Percentiles rank a stretch among this genome's conserved stretches.
phyloP scores from a whole-genome alignment of 1,284 basidiomycete genomes.

The Cutaneotrichosporon sp. region DNA sequence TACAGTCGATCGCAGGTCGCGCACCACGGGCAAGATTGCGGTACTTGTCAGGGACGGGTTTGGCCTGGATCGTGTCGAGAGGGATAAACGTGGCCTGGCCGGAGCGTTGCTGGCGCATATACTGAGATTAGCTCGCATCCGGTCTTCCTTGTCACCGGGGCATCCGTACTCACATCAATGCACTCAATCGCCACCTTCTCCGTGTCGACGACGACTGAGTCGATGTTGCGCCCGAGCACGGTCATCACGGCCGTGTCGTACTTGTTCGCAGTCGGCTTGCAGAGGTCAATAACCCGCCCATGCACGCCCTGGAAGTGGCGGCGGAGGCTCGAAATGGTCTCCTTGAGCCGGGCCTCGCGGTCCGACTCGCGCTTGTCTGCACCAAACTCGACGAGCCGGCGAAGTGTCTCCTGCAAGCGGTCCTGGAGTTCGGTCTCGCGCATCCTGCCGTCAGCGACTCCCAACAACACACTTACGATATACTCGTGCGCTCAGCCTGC shows the following conservation, averaged over 20 bases:
- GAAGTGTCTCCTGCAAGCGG: slow-evolving; percentile 74
- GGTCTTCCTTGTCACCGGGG: too few relatives aligned
- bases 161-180: slow-evolving; percentile 63
- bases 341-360: slow-evolving; percentile 75
- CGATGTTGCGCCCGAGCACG: slow-evolving; percentile 90
- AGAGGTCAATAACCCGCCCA: slow-evolving; percentile 85
- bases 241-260: slow-evolving; percentile 92
- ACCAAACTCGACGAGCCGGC: slow-evolving; percentile 80
- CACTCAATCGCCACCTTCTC: slow-evolving; percentile 97
- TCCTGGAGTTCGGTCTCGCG: slow-evolving; percentile 86
- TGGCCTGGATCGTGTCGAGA: slow-evolving; percentile 90
- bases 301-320: slow-evolving; percentile 85
- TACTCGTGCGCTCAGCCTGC: slow-evolving; percentile 35
- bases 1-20: slow-evolving; percentile 88
- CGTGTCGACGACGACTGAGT: slow-evolving; percentile 91
- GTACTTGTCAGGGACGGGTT: slow-evolving; percentile 90
- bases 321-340: slow-evolving; percentile 75
- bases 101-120: slow-evolving; percentile 88
- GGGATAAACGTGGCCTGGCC: slow-evolving; percentile 97
- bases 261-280: slow-evolving; percentile 86
- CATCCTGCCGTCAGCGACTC: slow-evolving; percentile 55
- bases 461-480: slow-evolving; percentile 24
- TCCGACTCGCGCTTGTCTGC: slow-evolving; percentile 81
- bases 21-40: slow-evolving; percentile 87
- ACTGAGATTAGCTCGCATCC: slow-evolving; percentile 52